Base-by-base conservation (phyloP, 2,329 filamentous ascomycete genomes). In the Fusarium euwallaceae region DNA sequence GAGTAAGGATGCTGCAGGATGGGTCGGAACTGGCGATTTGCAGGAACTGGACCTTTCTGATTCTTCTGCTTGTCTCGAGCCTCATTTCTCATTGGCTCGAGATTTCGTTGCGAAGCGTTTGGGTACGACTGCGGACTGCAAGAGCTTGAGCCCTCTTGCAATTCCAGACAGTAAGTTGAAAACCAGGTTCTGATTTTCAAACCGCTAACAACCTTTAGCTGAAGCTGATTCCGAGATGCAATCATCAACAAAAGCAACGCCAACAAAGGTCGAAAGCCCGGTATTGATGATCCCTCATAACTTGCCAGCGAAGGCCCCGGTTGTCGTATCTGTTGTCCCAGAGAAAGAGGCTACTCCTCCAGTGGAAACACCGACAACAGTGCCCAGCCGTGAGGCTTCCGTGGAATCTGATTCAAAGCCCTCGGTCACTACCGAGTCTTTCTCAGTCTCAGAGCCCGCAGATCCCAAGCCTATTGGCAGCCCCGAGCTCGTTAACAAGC, bases 21-120 rank as follows among this genome's bases (percentile, higher is more conserved):
- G 64, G 64, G 59, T 62, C 3, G 32, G 34, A 3, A 34, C 59
- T 16, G 36, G 45, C 2, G 56, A 62, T 29, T 36, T 67, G 58
- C 58, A 61, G 3, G 41, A 29, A 2, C 29, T 67, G 7, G 32
- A 67, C 5, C 24, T 62, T 24, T 66, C 51, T 43, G 56, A 66
- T 55, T 17, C 56, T 2, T 43, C 64, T 22, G 9, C 43, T 1
- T 16, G 24, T 16, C 34, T 66, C 2, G 45, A 61, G 4, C 64
- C 64, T 8, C 59, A 66, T 27, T 34, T 66, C 14, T 55, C 41
- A n/a, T 6, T 36, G 20, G 56, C 64, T 5, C 45, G 32, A 0
- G 45, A 66, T 36, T 66, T 53, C 11, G 32, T 66, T 22, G 34
- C 34, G 45, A 66, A 41, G 22, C 56, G 56, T n/a, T 22, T 27